Conservation (phyloP, 345 rosid genomes). For the Kandelia obovata region DNA sequence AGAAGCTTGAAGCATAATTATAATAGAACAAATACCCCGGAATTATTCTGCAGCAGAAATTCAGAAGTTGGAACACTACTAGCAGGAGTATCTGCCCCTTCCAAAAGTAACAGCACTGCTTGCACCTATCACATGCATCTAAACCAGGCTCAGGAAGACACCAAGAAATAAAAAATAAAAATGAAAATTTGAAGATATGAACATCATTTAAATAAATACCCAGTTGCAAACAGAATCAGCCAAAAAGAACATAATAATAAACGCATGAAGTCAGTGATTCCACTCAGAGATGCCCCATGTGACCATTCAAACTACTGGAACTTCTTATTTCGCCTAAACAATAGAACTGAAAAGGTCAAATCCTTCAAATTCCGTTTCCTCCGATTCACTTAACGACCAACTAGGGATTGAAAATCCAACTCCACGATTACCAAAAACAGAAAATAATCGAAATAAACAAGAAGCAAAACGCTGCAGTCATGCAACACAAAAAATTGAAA, state of each 20-base stretch:
- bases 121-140: slow-evolving; percentile 35
- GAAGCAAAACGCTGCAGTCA: background rate
- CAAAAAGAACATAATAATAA: no score
- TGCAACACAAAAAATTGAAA: no score
- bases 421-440: background rate
- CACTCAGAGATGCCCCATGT: no score
- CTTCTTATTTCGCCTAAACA: background rate
- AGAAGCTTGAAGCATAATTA: background rate
- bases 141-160: slow-evolving; percentile 9
- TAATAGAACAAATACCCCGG: slow-evolving; percentile 22
- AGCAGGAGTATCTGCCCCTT: slow-evolving; percentile 28
- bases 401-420: background rate
- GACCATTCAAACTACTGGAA: no score
- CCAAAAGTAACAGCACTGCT: slow-evolving; percentile 37
- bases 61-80: slow-evolving; percentile 26
- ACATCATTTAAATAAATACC: no score
- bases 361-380: background rate
- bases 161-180: background rate
- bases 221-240: no score
- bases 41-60: slow-evolving; percentile 27
- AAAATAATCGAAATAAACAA: background rate
- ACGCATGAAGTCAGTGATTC: no score
- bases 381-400: no score
- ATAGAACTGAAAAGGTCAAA: background rate
- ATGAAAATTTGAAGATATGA: background rate